Base-by-base conservation (phyloP, 1,139 yeast genomes). In the Pichia sp. region DNA sequence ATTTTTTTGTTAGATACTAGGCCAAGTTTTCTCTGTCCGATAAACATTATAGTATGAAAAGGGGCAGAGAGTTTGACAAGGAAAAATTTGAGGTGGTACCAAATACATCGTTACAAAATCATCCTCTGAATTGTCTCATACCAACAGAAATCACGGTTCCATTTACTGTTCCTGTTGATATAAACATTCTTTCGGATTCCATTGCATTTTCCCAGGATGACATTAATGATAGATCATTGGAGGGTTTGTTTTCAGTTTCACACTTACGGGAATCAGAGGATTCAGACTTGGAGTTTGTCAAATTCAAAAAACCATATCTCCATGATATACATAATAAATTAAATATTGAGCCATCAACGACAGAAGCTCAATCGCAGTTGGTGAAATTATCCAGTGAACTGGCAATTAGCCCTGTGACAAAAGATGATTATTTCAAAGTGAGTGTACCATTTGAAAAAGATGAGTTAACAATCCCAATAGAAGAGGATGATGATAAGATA, bases 41-140 rank as follows among this genome's bases (percentile, higher is more conserved):
- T 4, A 20, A 31, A 6, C 4, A 20, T 7, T 10, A 11, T 11
- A 42, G 38, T 41, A 24, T 33, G 10, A 42, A 41, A 39, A 31
- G 44, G 11, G 30, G 28, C 11, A 37, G 39, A 34, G 44, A 45
- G 4, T 4, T 23, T 5, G 6, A 6, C 7, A n/a, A 25, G n/a
- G 22, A 34, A 22, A 23, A 24, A 10, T 28, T 9, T 22, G 27
- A 24, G 5, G 25, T 16, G 4, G 23, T 16, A 11, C 41, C 40
- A 3, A 31, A 36, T 10, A 35, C 46, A 4, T 37, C 48, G 4
- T 29, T 52, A 31, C 40, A 47, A 7, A 35, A 24, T 24, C 64
- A 64, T 27, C 70, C 71, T 0, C 43, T 68, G 42, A 56, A 60
- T 25, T 65, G 57, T 37, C 50, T 68, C 9, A 53, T 66, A 3